Base-by-base conservation (phyloP, 2,329 filamentous ascomycete species). In the Stagonosporopsis cucurbitacearum region DNA sequence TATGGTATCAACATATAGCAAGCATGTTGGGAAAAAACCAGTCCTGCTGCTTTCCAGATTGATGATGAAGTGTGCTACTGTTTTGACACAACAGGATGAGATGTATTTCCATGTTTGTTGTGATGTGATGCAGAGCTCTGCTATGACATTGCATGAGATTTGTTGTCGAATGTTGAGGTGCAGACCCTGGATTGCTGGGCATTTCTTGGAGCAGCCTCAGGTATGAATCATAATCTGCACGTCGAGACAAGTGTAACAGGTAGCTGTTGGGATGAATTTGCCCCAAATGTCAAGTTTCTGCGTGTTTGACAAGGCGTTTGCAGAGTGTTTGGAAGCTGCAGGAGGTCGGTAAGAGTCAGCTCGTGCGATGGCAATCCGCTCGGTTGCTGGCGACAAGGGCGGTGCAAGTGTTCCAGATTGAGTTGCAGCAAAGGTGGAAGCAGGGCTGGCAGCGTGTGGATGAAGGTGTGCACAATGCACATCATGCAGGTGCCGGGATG, bases 321-420 rank as follows among this genome's bases (percentile, higher is more conserved):
- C 62, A 55, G 36, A 58, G 58, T 50, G 64, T 66, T 66, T 66
- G 56, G 54, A 59, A 37, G 43, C 37, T 50, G 46, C 42, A 52
- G 41, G 13, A 26, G 32, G 43, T 15, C 17, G 41, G 17, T 22
- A 26, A 26, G 25, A 7, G 25, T 9, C 11, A 26, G 25, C 6
- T 26, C 6, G 25, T 9, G 25, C 15, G 55, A 41, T n/a, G 5
- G 32, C 12, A 13, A 13, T 36, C 33, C 6, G 11, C 17, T 15
- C 35, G 19, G 17, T 3, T 12, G 22, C 37, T 6, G 17, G 25
- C 3, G 25, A 3, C 37, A 32, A 26, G 25, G 19, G 8, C 5
- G 26, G 6, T 17, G 41, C 26, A 30, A 32, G 30, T 26, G 25
- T 32, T 42, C 30, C 22, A 12, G 4, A 9, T 15, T 6, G 19